Evolutionary conservation across 2,329 filamentous ascomycete species (phyloP), one percentile per base, ranked within the genome.

Genomic region (Orbilia blumenaviensis): DNA sequence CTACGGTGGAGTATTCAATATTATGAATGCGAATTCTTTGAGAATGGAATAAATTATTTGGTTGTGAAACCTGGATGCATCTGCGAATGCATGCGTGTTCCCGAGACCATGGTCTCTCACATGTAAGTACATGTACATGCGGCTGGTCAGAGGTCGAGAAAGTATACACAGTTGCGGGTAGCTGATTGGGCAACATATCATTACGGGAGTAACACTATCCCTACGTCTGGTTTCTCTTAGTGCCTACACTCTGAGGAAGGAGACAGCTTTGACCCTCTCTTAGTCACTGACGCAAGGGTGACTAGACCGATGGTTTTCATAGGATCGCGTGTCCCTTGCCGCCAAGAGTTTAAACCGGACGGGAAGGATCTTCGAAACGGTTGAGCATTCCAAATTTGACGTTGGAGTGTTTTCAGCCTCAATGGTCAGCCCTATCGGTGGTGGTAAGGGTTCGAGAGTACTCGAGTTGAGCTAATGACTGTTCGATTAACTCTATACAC

Each of bases 331-430:
- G 29, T 18, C 18, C 16, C 18, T 12, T 7, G n/a, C 44, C 44
- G 21, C 16, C 38, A 18, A 1, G n/a, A 6, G 52, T 10, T 21
- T 9, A 4, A 18, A 25, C 2, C 10, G 9, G 25, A 36, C 3
- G 52, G 14, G 21, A 56, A 56, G 52, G 32, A 38, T 38, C 32
- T 1, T 38, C 18, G 12, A 38, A 25, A 10, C 10, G 52, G 21
- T 25, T 8, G 23, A 44, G n/a, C 38, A 62, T 69, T 69, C 23
- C 32, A 54, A 69, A 69, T 69, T 25, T 12, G 21, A 62, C 7
- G 29, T 18, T 50, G 42, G 2, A 29, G n/a, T 21, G 10, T 61
- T 68, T 68, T 69, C 54, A 69, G 66, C 54, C 66, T 69, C 42
- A 68, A 29, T n/a, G 18, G 5, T 61, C 56, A 44, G 56, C 38